A percentile compares a stretch with the other conserved stretches of the same genome.
Evolutionary conservation across 2,329 filamentous ascomycete genomes (phyloP).

Genomic region (Ceratocystis eucalypticola): DNA sequence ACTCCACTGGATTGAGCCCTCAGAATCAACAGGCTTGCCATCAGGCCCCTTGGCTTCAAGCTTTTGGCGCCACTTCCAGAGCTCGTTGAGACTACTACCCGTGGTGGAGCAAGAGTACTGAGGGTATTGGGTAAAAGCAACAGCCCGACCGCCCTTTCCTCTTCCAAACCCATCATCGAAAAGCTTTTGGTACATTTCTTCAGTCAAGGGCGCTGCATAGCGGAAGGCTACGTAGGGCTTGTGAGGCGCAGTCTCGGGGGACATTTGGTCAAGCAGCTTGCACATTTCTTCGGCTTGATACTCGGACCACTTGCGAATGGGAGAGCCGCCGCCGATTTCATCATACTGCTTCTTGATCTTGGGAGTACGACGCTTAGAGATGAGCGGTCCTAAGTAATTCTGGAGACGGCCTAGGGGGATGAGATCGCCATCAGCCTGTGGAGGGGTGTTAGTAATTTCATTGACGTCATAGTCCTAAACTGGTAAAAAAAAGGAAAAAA

Average conservation of each 20-base stretch:
- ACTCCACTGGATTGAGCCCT: conserved; percentile 80
- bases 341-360: conserved; percentile 96
- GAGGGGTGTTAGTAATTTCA: conserved; percentile 1
- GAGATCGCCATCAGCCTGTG: conserved; percentile 74
- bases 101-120: conserved; percentile 98
- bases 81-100: conserved; percentile 85
- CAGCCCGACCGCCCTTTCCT: conserved; percentile 79
- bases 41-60: conserved; percentile 60
- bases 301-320: conserved; percentile 96
- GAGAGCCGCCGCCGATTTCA: conserved; percentile 91
- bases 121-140: conserved; percentile 96
- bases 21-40: conserved; percentile 20
- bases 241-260: conserved; percentile 86
- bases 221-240: conserved; percentile 96
- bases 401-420: conserved; percentile 92
- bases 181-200: conserved; percentile 77
- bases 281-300: conserved; percentile 92
- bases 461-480: conserved; percentile 13
- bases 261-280: conserved; percentile 83
- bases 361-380: conserved; percentile 74
- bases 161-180: conserved; percentile 81
- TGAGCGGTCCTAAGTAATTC: conserved; percentile 76
- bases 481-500: neutral
- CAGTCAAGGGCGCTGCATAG: conserved; percentile 84
- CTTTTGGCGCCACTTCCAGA: conserved; percentile 92